Conservation (phyloP, 192 early-diverging fungal species). For the Linnemannia zychae region DNA sequence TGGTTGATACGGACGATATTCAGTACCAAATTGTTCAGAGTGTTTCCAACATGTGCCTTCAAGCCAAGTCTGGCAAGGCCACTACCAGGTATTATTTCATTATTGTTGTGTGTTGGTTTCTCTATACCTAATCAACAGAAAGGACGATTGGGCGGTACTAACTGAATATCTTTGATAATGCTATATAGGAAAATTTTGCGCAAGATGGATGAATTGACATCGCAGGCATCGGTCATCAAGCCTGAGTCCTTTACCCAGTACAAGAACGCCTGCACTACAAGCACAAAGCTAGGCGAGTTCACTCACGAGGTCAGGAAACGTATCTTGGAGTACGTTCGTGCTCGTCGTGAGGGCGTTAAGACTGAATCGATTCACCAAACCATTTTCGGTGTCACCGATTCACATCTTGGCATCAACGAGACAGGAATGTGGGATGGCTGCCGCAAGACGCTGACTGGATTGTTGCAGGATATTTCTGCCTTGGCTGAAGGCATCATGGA, state of each 20-base stretch:
- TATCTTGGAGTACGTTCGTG: conserved; percentile 24
- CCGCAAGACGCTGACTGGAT: conserved; percentile 62
- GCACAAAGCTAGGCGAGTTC: conserved; percentile 63
- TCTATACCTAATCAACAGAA: too few species aligned
- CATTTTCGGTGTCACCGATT: conserved; percentile 69
- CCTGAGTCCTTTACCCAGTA: conserved; percentile 62
- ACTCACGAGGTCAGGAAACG: conserved; percentile 57
- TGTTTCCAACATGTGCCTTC: conserved; percentile 42
- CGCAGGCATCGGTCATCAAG: conserved; percentile 61
- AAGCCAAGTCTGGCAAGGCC: conserved; percentile 69
- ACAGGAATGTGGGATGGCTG: conserved; percentile 72
- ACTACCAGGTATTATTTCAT: conserved; percentile 60
- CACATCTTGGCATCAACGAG: conserved; percentile 69
- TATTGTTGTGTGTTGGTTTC: background rate
- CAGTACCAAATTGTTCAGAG: conserved; percentile 62
- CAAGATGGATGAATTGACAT: conserved; percentile 72
- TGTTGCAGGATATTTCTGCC: conserved; percentile 61
- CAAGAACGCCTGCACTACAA: conserved; percentile 60
- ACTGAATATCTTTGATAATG: background rate
- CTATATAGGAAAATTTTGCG: conserved; percentile 71
- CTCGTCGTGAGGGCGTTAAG: conserved; percentile 34
- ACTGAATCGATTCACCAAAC: conserved; percentile 61
- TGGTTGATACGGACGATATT: conserved; percentile 60
- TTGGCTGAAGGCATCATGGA: conserved; percentile 66
- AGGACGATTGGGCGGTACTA: background rate